phyloP scores from a whole-genome alignment of 768 basidiomycete species.

The Termitomyces sp. region DNA sequence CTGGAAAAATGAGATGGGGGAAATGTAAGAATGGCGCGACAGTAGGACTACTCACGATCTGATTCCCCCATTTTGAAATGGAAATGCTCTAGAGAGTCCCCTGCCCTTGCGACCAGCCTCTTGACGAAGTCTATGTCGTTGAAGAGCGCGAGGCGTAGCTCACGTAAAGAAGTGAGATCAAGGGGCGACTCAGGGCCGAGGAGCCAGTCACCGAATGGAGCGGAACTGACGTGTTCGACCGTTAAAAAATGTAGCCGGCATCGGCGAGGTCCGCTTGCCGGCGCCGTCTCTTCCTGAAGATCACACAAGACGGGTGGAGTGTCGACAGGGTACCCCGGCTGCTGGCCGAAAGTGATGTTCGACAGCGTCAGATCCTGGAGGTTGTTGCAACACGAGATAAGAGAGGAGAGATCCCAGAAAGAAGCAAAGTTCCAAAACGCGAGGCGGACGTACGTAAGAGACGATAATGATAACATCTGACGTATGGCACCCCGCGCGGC shows the following conservation, averaged over 20 bases:
- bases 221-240: constrained; percentile 34
- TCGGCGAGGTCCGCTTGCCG: not conserved
- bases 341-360: constrained; percentile 1
- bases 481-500: constrained; percentile 29
- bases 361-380: constrained; percentile 30
- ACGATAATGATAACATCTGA: constrained; percentile 27
- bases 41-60: constrained; percentile 26
- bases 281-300: not conserved
- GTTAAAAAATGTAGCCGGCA: constrained; percentile 30
- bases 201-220: constrained; percentile 33
- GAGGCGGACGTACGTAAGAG: constrained; percentile 33
- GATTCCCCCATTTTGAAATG: constrained; percentile 39
- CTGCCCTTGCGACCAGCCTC: constrained; percentile 28
- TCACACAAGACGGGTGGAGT: not conserved
- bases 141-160: constrained; percentile 37
- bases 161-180: constrained; percentile 32
- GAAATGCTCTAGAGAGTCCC: constrained; percentile 33
- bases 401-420: constrained; percentile 25
- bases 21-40: not conserved
- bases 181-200: constrained; percentile 25
- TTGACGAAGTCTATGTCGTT: constrained; percentile 29
- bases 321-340: not conserved
- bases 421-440: constrained; percentile 35
- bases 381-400: constrained; percentile 28
- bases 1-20: constrained; percentile 15